Conservation (phyloP, 179 eudicot genomes). For the Corrigiola litoralis region DNA sequence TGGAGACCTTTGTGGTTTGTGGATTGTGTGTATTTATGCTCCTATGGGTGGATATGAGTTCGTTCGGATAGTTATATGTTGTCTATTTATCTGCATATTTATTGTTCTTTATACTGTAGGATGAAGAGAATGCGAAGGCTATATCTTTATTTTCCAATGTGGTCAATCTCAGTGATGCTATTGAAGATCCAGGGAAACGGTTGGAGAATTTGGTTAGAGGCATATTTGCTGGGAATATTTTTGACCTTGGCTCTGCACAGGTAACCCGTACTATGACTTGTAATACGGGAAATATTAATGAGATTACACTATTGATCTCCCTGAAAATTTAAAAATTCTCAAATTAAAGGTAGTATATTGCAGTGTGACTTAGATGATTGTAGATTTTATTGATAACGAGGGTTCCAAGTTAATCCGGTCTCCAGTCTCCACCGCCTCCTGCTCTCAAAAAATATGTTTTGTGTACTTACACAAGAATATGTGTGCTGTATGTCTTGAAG, state of each 20-base stretch:
- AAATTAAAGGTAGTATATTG: neutral
- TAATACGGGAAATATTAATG: neutral
- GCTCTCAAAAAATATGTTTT: neutral
- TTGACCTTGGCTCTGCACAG: conserved; percentile 99
- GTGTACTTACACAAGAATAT: neutral
- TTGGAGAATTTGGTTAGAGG: conserved; percentile 83
- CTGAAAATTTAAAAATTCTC: neutral
- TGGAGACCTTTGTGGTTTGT: conserved; percentile 1
- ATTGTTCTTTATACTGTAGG: conserved; percentile 35
- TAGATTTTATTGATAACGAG: neutral
- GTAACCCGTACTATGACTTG: conserved; percentile 32
- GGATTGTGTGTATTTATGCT: too few species aligned
- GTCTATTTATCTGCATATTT: neutral
- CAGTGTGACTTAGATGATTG: neutral
- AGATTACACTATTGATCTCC: neutral
- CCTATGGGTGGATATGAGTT: neutral
- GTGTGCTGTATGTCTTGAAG: conserved; percentile 34
- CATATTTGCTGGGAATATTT: conserved; percentile 93
- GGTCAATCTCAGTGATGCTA: conserved; percentile 74
- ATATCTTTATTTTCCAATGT: conserved; percentile 71
- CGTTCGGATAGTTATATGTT: neutral
- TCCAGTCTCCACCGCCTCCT: neutral
- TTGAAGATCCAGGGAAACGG: conserved; percentile 73
- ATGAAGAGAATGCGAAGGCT: conserved; percentile 96
- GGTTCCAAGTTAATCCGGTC: neutral